These are phyloP conservation scores for Populus tomentosa DNA, from an alignment of 441 rosid species.

Conservation along the genomic window DNA sequence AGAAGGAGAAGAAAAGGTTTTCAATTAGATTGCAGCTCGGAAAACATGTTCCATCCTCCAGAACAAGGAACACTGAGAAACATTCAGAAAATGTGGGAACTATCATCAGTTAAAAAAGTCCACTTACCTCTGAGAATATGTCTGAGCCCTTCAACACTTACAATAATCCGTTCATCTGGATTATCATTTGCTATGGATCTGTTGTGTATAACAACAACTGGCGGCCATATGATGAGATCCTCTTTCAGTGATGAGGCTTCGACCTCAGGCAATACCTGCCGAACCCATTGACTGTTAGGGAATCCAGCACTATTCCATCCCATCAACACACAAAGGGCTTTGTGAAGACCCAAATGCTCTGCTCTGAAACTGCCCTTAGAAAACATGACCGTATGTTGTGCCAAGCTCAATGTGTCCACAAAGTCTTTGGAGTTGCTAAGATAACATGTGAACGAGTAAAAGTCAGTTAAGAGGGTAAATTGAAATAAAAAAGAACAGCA, in stretches of 20 bases:
- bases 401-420: constrained; percentile 42
- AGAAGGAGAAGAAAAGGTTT: background rate
- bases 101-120: background rate
- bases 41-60: background rate
- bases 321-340: constrained; percentile 55
- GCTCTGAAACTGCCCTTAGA: constrained; percentile 38
- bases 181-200: constrained; percentile 34
- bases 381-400: constrained; percentile 43
- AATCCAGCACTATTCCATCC: constrained; percentile 43
- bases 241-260: constrained; percentile 50
- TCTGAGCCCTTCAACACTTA: constrained; percentile 41
- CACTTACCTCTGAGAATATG: constrained; percentile 43
- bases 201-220: constrained; percentile 43
- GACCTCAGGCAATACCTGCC: constrained; percentile 27
- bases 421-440: constrained; percentile 48
- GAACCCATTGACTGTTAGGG: constrained; percentile 36
- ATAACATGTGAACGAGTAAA: constrained; percentile 3
- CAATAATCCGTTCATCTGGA: constrained; percentile 35
- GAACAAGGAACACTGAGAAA: background rate
- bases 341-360: constrained; percentile 54
- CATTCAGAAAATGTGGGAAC: background rate
- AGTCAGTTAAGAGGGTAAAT: constrained; percentile 1
- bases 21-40: background rate
- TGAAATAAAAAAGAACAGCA: constrained; percentile 2
- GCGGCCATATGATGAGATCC: constrained; percentile 69